Percentiles rank a stretch among this genome's conserved stretches.
Conservation (phyloP, 2,329 filamentous ascomycete species). For the Trichoderma sp. region DNA sequence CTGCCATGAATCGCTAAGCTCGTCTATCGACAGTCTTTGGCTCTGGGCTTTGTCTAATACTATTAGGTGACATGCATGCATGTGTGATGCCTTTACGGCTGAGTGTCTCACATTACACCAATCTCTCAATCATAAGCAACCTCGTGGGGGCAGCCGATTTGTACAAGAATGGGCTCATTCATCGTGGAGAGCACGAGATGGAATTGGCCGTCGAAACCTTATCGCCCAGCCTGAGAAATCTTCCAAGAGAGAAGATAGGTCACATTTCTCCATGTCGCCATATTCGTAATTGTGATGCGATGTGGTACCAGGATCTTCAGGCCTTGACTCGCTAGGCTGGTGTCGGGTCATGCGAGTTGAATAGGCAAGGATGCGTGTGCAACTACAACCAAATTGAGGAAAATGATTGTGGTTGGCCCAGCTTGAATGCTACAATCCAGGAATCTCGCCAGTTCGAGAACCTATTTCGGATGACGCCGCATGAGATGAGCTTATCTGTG, state of each 20-base stretch:
- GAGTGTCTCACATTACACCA: not conserved
- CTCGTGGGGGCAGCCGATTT: not conserved
- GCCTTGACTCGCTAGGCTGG: not conserved
- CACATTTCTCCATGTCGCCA: slow-evolving; percentile 5
- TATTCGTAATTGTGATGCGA: slow-evolving; percentile 20
- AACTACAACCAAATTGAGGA: not conserved
- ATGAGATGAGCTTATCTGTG: not conserved
- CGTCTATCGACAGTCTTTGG: not conserved
- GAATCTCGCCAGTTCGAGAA: not conserved
- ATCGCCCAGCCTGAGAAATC: not conserved
- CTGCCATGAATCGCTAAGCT: not conserved
- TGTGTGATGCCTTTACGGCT: not conserved
- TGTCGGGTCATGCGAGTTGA: not conserved
- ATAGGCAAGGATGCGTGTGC: not conserved
- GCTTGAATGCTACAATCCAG: not conserved
- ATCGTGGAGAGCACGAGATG: not conserved
- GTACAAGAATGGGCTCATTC: not conserved
- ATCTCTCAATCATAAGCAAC: not conserved
- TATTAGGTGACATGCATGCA: not conserved
- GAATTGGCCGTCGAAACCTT: not conserved
- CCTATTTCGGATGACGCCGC: not conserved
- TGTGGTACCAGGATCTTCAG: not conserved
- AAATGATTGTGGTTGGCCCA: not conserved
- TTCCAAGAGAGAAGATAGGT: not conserved
- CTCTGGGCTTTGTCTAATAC: not conserved